Base-by-base conservation (phyloP, 2,329 filamentous ascomycete genomes). In the Neofusicoccum kwambonambiense region DNA sequence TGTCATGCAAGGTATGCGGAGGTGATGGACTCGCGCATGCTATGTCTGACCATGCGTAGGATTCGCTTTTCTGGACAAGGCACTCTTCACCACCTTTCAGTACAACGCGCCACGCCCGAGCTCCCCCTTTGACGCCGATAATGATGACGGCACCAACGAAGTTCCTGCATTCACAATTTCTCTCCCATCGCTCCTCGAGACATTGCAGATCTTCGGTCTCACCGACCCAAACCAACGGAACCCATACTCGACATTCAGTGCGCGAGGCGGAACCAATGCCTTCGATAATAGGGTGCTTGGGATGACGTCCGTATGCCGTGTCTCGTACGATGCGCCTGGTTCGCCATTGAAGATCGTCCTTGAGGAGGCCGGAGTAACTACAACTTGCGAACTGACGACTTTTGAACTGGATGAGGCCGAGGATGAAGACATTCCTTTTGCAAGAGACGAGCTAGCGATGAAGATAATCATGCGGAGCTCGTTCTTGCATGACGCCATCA, bases 391-490 rank as follows among this genome's bases (percentile, higher is more conserved):
- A 67, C 82, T 99, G 60, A 91, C 90, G 7, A 98, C 95, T 0
- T 99, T 97, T 78, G 85, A 93, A 57, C 86, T 90, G 57, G 71
- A 73, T 9, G 68, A 71, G 19, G 75, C 72, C 9, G 76, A 74
- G 56, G 66, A 69, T n/a, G 89, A 93, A 60, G 90, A 93, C 60
- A 98, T 99, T 51, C 95, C 94, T 0, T 92, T 99, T 69, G 88
- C 94, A 72, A 87, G 93, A 37, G 86, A 92, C 58, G 86, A 89
- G 61, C 83, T 98, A 8, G 83, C 87, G 8, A 90, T 97, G 80
- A 99, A 98, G 76, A 92, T 97, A 66, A 98, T 99, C 74, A 97
- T 97, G 90, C 90, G 89, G 69, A 87, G 89, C 11, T 85, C 85
- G 39, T 89, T 86, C 77, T 84, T 94, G 4, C 84, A 90, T 11